phyloP scores from a whole-genome alignment of 495 filamentous ascomycete genomes.

The Daldinia bambusicola region DNA sequence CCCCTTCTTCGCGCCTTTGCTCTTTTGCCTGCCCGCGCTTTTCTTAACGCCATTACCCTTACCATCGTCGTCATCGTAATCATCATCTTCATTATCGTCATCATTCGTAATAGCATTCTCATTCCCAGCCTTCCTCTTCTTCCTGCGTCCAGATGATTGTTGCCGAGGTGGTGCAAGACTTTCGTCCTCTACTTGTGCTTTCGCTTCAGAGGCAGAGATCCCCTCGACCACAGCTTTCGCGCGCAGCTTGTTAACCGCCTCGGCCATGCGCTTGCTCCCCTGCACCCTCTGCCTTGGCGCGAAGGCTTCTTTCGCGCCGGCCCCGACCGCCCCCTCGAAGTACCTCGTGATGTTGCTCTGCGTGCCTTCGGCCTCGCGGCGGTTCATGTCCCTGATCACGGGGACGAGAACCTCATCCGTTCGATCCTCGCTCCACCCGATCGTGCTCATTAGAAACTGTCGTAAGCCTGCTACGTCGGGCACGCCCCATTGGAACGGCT shows the following conservation, averaged over 20 bases:
- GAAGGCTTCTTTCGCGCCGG: constrained; percentile 69
- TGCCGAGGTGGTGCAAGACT: constrained; percentile 1
- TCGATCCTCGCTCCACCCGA: constrained; percentile 89
- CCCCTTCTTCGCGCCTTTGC: constrained; percentile 44
- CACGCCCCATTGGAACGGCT: constrained; percentile 91
- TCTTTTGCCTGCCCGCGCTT: constrained; percentile 30
- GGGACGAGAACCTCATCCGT: constrained; percentile 96
- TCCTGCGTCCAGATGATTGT: constrained; percentile 29
- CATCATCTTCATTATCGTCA: constrained; percentile 46
- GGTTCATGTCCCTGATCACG: constrained; percentile 94
- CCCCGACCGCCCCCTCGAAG: constrained; percentile 64
- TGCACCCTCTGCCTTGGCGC: constrained; percentile 75
- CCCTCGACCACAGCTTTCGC: constrained; percentile 46
- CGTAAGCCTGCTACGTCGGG: constrained; percentile 89
- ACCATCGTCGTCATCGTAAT: constrained; percentile 37
- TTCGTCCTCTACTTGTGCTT: constrained; percentile 37
- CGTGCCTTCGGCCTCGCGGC: constrained; percentile 83
- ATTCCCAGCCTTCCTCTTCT: constrained; percentile 40
- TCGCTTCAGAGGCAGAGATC: constrained; percentile 6
- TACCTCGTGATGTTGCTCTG: constrained; percentile 96
- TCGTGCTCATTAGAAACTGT: constrained; percentile 88
- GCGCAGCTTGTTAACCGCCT: constrained; percentile 75
- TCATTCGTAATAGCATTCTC: constrained; percentile 32
- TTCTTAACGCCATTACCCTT: constrained; percentile 42
- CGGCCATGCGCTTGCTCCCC: constrained; percentile 83